phyloP scores from a whole-genome alignment of 2,329 filamentous ascomycete genomes.

The Alternaria sp. region DNA sequence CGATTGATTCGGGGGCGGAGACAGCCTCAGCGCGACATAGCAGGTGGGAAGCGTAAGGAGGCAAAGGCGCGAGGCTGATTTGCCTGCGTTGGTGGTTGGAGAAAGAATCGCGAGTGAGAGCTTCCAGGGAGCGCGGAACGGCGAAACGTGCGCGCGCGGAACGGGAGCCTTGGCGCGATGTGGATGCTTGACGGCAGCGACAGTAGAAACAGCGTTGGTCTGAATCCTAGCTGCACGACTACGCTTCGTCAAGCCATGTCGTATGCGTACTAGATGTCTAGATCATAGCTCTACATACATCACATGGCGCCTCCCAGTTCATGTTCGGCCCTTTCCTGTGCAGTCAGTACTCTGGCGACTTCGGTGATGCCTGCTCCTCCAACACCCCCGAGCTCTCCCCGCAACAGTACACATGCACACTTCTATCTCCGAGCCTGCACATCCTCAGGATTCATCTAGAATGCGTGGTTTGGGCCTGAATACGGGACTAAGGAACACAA shows the following conservation, averaged over 20 bases:
- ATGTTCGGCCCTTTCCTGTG: not conserved
- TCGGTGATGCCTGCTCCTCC: conserved; percentile 28
- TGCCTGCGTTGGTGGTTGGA: conserved; percentile 31
- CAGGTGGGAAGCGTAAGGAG: conserved; percentile 14
- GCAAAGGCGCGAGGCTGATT: conserved; percentile 28
- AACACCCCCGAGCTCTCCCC: conserved; percentile 43
- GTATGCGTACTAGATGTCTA: not conserved
- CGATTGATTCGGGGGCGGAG: conserved; percentile 6
- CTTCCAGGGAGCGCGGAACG: conserved; percentile 25
- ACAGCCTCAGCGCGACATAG: conserved; percentile 35
- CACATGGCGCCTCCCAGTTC: not conserved
- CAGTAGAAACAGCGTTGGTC: not conserved
- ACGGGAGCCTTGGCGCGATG: conserved; percentile 27
- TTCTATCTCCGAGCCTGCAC: too few species aligned
- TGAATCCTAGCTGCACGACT: not conserved
- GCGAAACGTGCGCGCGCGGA: conserved; percentile 21
- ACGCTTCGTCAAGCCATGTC: not conserved
- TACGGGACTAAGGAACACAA: conserved; percentile 5
- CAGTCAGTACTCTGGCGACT: conserved; percentile 3
- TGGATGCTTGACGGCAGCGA: conserved; percentile 3
- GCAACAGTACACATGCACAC: conserved; percentile 27
- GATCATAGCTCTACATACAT: not conserved
- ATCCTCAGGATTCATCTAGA: too few species aligned
- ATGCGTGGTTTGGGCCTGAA: too few species aligned
- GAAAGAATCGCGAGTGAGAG: conserved; percentile 27